Evolutionary conservation across 768 basidiomycete genomes (phyloP), one percentile per base, ranked within the genome.

Genomic region (Termitomyces heimii): DNA sequence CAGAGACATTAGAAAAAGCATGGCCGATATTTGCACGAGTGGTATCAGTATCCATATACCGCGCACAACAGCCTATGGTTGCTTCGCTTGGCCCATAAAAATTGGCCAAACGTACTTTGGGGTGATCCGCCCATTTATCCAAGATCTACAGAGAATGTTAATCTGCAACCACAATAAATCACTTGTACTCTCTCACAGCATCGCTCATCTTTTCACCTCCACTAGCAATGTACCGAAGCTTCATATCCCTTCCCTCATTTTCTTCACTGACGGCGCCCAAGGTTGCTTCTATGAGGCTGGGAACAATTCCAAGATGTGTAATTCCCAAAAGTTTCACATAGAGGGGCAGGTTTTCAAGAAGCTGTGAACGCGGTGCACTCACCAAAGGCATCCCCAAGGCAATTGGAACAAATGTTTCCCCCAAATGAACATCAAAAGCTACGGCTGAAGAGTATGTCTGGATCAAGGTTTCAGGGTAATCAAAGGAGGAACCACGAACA

Each of bases 131-230:
- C 80, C 80, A 81, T 59, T 75, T 78, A 54, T 80, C 76, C 28
- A 81, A 65, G 37, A 73, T 72, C 72, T 70, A 55, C 10, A 37
- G 12, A 57, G 12, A 31, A 35, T 14, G 44, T 60, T 24, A 44
- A 44, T 32, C 47, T 16, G 9, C 20, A 5, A 26, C 48, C 8
- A 26, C 29, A 5, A 37, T 10, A 18, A n/a, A 53, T 55, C 45
- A 54, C 8, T 26, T 35, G 20, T 35, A 31, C 29, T 65, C 75
- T 65, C 75, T 58, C 55, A 80, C 79, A 20, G 76, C 69, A 61
- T 81, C 78, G 48, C 73, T 78, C 63, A 81, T 79, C 65, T 81
- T 81, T 65, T 81, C 80, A 5, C 80, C 80, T 13, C 80, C 80
- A 57, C 78, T 77, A 4, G 69, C 77, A 35, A 81, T 75, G 57